phyloP scores from a whole-genome alignment of 1,284 basidiomycete species.

The Pterula multifida region DNA sequence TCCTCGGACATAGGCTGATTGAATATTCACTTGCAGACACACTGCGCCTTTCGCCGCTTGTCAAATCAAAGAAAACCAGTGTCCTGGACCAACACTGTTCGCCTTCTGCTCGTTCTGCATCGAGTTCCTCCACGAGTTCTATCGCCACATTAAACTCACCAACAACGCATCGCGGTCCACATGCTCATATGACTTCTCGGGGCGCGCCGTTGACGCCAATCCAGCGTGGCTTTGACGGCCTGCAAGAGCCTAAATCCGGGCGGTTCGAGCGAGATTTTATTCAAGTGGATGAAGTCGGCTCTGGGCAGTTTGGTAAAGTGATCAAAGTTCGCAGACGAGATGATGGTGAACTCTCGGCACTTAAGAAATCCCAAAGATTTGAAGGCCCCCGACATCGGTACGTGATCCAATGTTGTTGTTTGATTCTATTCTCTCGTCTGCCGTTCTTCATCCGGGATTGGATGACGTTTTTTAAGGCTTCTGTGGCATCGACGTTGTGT shows the following conservation, averaged over 20 bases:
- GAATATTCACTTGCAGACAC: slow-evolving; percentile 27
- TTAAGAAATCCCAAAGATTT: slow-evolving; percentile 93
- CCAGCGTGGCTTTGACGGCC: slow-evolving; percentile 20
- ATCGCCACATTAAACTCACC: slow-evolving; percentile 25
- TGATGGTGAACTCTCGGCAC: slow-evolving; percentile 61
- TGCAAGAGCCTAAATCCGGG: slow-evolving; percentile 35
- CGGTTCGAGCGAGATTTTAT: slow-evolving; percentile 73
- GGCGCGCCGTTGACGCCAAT: slow-evolving; percentile 8
- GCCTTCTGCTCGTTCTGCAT: slow-evolving; percentile 34
- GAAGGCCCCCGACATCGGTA: slow-evolving; percentile 87
- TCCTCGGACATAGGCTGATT: slow-evolving; percentile 36
- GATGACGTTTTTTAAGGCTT: neutral
- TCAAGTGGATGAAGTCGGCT: slow-evolving; percentile 75
- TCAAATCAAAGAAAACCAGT: slow-evolving; percentile 22
- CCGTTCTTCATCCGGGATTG: neutral
- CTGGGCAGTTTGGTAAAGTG: slow-evolving; percentile 91
- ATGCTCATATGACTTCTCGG: slow-evolving; percentile 11
- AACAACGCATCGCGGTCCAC: slow-evolving; percentile 16
- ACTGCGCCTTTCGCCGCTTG: slow-evolving; percentile 32
- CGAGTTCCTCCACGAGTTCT: slow-evolving; percentile 41
- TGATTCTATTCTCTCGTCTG: neutral
- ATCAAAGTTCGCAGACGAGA: slow-evolving; percentile 77
- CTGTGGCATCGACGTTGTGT: too few species aligned
- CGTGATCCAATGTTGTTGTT: slow-evolving; percentile 17
- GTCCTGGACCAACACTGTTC: neutral